These are phyloP conservation scores for Russula sp. DNA, from an alignment of 768 basidiomycete species.

Conservation along the genomic window DNA sequence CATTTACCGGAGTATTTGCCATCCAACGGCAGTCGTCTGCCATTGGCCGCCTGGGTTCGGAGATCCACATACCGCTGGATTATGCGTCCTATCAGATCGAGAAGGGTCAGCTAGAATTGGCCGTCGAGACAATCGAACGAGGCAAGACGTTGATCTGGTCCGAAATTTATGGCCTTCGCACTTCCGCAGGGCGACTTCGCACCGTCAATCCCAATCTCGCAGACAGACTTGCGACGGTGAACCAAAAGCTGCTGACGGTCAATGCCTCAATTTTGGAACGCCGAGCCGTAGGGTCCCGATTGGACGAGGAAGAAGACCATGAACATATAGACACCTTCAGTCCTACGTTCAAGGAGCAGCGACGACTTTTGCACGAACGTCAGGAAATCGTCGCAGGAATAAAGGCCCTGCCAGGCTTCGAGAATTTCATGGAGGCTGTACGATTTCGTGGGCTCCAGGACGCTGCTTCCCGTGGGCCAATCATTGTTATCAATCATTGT, in stretches of 20 bases:
- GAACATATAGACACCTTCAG: not conserved
- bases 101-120: conserved; percentile 5
- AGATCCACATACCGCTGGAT: not conserved
- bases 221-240: not conserved
- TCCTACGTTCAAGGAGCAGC: not conserved
- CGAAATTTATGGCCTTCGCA: conserved; percentile 12
- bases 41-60: not conserved
- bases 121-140: conserved; percentile 16
- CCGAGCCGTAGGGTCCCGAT: not conserved
- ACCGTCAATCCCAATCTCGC: not conserved
- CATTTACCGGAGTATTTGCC: not conserved
- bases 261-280: not conserved
- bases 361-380: conserved; percentile 1
- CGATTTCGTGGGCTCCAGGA: not conserved
- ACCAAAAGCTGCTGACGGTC: not conserved
- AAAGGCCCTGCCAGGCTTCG: not conserved
- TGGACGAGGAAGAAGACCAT: not conserved
- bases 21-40: not conserved
- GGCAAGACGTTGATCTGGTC: conserved; percentile 16
- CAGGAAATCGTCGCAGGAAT: conserved; percentile 1
- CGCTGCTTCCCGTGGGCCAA: conserved; percentile 4
- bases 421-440: conserved; percentile 2
- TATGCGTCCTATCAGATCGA: conserved; percentile 10
- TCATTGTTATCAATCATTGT: conserved; percentile 14
- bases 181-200: not conserved